Percentiles rank a stretch among this genome's conserved stretches.
Conservation (phyloP, 768 basidiomycete genomes). For the Suillus tomentosus region DNA sequence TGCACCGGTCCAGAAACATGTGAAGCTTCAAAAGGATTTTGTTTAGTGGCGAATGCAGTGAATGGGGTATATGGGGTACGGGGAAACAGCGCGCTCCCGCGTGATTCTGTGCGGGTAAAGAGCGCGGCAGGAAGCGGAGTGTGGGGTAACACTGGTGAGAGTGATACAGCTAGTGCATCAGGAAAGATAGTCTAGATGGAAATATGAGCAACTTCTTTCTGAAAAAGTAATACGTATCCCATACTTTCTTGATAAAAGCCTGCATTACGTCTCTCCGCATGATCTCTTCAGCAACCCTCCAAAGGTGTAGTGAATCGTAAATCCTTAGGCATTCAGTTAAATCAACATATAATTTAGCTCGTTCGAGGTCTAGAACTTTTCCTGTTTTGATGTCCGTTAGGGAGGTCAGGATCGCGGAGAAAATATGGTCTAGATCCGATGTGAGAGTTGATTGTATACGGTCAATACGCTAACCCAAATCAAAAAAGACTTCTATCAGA, state of each 20-base stretch:
- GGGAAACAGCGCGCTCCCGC: slow-evolving; percentile 41
- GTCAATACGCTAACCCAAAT: slow-evolving; percentile 67
- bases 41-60: slow-evolving; percentile 48
- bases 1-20: slow-evolving; percentile 40
- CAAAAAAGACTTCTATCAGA: neutral
- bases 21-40: slow-evolving; percentile 40
- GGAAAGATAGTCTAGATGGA: slow-evolving; percentile 67
- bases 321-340: slow-evolving; percentile 77
- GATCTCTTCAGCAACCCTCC: slow-evolving; percentile 89
- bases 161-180: slow-evolving; percentile 65
- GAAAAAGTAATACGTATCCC: slow-evolving; percentile 14
- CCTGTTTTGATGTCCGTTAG: slow-evolving; percentile 51
- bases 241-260: slow-evolving; percentile 76
- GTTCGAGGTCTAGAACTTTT: slow-evolving; percentile 63
- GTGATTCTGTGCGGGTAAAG: slow-evolving; percentile 13
- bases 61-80: slow-evolving; percentile 57
- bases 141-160: slow-evolving; percentile 75
- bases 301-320: slow-evolving; percentile 78
- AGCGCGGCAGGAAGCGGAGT: slow-evolving; percentile 54
- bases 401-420: slow-evolving; percentile 58
- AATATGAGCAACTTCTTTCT: slow-evolving; percentile 11
- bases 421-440: slow-evolving; percentile 83
- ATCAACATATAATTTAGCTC: slow-evolving; percentile 61
- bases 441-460: slow-evolving; percentile 83
- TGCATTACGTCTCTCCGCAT: slow-evolving; percentile 71